A percentile compares a stretch with the other conserved stretches of the same genome.
phyloP scores from a whole-genome alignment of 192 early-diverging fungal genomes.

The Tieghemiomyces parasiticus region DNA sequence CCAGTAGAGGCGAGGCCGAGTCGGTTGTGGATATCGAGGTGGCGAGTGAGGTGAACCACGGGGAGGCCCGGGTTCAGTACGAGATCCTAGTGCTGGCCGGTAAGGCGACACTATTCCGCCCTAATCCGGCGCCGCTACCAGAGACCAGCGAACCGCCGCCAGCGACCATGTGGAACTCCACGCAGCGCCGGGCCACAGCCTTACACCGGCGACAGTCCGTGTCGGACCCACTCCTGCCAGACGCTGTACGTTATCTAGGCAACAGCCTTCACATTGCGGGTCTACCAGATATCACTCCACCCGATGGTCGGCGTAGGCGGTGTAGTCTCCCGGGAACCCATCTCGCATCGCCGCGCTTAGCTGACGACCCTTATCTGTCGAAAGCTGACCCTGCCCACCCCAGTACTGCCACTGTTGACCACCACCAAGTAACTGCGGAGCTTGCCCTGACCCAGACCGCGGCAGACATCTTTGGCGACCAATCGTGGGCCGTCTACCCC shows the following conservation, averaged over 20 bases:
- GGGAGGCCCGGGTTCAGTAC: background rate
- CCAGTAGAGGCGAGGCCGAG: background rate
- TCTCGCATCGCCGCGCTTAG: no score
- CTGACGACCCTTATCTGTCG: no score
- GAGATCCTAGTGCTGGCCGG: background rate
- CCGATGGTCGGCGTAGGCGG: no score
- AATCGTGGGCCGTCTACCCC: background rate
- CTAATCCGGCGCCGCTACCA: no score
- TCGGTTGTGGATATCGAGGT: slow-evolving; percentile 2
- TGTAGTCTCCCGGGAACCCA: no score
- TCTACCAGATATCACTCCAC: background rate
- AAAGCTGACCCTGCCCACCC: no score
- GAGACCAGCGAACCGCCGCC: background rate
- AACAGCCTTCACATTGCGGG: background rate
- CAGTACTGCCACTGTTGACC: background rate
- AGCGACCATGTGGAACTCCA: background rate
- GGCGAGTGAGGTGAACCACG: slow-evolving; percentile 7
- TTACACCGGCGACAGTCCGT: background rate
- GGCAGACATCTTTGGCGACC: background rate
- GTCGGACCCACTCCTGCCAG: background rate
- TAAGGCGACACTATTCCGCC: no score
- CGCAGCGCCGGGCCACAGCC: background rate
- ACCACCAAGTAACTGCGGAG: background rate
- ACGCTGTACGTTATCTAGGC: background rate
- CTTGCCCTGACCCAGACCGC: background rate